Evolutionary conservation across 306 rosid genomes (phyloP).

Genomic region (Acacia melanoxylon): DNA sequence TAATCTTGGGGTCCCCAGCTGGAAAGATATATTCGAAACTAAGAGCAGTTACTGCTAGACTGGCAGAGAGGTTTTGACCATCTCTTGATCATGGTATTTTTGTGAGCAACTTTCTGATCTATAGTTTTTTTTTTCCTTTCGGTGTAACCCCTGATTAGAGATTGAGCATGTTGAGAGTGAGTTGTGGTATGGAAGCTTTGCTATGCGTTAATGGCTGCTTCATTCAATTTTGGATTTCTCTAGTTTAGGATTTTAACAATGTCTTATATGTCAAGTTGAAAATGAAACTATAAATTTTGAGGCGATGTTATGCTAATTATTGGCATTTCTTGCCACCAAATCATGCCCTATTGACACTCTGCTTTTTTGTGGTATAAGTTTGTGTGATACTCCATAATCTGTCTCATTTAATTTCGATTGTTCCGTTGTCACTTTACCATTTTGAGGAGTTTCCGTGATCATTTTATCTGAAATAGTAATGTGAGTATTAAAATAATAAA

Average conservation of each 20-base stretch:
- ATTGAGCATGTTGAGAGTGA: constrained; percentile 4
- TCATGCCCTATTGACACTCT: neutral
- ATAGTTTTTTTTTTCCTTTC: neutral
- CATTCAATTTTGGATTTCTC: neutral
- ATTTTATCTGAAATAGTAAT: neutral
- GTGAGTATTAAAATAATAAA: neutral
- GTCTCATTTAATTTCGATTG: too few relatives aligned
- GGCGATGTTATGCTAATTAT: neutral
- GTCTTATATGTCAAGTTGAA: neutral
- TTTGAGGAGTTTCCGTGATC: neutral
- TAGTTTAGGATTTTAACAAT: neutral
- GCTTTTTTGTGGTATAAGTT: neutral
- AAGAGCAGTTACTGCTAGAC: constrained; percentile 73
- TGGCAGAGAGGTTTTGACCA: constrained; percentile 74
- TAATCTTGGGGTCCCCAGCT: constrained; percentile 84
- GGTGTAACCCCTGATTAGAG: neutral
- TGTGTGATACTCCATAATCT: too few relatives aligned
- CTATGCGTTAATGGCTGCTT: neutral
- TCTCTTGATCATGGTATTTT: constrained; percentile 5
- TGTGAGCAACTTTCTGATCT: neutral
- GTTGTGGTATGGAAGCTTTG: constrained; percentile 10
- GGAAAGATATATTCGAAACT: constrained; percentile 81
- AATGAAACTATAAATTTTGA: neutral
- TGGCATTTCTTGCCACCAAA: neutral
- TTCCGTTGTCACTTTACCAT: neutral